These are phyloP conservation scores for Podospora bellae-mahoneyi DNA, from an alignment of 495 filamentous ascomycete genomes.

Conservation along the genomic window DNA sequence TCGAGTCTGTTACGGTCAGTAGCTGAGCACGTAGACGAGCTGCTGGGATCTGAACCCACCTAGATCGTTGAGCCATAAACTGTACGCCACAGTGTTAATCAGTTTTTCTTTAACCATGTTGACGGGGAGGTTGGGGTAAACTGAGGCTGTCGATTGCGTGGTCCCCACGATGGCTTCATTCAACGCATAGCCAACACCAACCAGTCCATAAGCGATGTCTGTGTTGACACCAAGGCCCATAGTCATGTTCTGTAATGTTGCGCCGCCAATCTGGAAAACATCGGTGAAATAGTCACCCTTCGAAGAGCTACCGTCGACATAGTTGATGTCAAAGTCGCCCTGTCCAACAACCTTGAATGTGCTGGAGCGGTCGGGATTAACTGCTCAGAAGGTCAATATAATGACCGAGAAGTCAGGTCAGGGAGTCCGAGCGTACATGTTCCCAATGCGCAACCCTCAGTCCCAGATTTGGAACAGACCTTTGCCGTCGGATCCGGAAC, in stretches of 20 bases:
- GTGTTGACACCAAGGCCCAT: slow-evolving; percentile 79
- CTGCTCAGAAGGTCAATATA: slow-evolving; percentile 39
- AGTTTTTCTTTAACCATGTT: slow-evolving; percentile 68
- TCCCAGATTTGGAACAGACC: slow-evolving; percentile 48
- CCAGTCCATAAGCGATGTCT: slow-evolving; percentile 68
- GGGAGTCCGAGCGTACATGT: slow-evolving; percentile 39
- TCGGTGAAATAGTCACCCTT: slow-evolving; percentile 81
- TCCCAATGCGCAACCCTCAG: slow-evolving; percentile 44
- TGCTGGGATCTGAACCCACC: slow-evolving; percentile 28
- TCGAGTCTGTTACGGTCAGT: slow-evolving; percentile 29
- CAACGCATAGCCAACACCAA: slow-evolving; percentile 79
- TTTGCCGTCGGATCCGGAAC: slow-evolving; percentile 60
- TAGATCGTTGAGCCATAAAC: slow-evolving; percentile 83
- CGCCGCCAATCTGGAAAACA: slow-evolving; percentile 66
- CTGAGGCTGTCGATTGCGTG: slow-evolving; percentile 29
- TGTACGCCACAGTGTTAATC: slow-evolving; percentile 83
- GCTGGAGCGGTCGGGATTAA: slow-evolving; percentile 60
- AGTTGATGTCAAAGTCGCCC: slow-evolving; percentile 78
- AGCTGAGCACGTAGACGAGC: not conserved
- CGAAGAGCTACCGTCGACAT: slow-evolving; percentile 77
- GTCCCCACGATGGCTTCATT: slow-evolving; percentile 71
- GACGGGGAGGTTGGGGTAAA: slow-evolving; percentile 77
- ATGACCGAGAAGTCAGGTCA: not conserved
- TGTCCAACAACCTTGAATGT: slow-evolving; percentile 62
- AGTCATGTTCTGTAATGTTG: slow-evolving; percentile 64